These are phyloP conservation scores for Chlorella sp. DNA, from an alignment of 139 green algal genomes.

Conservation along the genomic window DNA sequence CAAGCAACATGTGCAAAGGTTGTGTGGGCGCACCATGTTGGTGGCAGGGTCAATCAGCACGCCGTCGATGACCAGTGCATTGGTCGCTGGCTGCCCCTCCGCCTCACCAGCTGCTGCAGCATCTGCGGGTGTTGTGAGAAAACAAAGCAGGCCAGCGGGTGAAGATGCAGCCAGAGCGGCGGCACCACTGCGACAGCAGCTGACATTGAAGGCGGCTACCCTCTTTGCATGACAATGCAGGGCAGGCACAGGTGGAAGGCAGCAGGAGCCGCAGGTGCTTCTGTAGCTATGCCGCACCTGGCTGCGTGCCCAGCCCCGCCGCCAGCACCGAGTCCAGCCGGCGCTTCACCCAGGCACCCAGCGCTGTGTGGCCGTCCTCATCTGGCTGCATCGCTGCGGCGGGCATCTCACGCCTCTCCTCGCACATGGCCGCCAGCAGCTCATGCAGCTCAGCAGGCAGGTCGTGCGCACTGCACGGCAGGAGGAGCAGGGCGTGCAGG, in stretches of 20 bases:
- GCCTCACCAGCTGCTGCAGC: not conserved
- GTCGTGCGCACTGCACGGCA: not conserved
- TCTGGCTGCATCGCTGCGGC: not conserved
- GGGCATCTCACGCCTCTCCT: not conserved
- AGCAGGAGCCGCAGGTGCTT: too few relatives aligned
- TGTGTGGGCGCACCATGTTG: too few relatives aligned
- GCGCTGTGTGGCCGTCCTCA: not conserved
- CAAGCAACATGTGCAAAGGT: too few relatives aligned
- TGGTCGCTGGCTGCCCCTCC: too few relatives aligned
- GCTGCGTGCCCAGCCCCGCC: not conserved
- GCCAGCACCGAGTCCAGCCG: not conserved
- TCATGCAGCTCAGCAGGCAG: conserved; percentile 24
- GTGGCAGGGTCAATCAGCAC: conserved; percentile 1
- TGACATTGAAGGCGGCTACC: too few relatives aligned
- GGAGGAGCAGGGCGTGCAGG: too few relatives aligned
- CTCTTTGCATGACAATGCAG: too few relatives aligned
- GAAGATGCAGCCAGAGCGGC: not conserved
- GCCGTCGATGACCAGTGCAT: not conserved
- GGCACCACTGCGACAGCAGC: too few relatives aligned
- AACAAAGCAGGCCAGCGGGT: not conserved
- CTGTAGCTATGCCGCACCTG: not conserved
- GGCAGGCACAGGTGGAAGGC: too few relatives aligned
- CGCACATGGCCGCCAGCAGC: conserved; percentile 10
- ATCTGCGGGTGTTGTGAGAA: too few relatives aligned
- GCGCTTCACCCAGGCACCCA: conserved; percentile 14